phyloP scores from a whole-genome alignment of 768 basidiomycete genomes.

The Rhodocollybia butyracea region DNA sequence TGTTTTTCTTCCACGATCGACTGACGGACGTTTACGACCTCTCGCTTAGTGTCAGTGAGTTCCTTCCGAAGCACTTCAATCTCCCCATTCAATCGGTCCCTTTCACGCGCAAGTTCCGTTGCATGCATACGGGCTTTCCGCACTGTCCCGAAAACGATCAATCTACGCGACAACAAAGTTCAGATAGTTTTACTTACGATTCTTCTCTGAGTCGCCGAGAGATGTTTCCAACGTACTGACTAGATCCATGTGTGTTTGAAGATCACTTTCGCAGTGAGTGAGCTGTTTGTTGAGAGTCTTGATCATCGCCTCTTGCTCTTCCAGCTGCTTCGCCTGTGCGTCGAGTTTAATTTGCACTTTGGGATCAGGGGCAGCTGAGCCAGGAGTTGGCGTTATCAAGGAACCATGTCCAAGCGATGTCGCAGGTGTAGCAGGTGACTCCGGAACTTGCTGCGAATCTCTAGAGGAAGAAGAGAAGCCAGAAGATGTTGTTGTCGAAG shows the following conservation, averaged over 20 bases:
- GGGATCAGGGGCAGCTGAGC: slow-evolving; percentile 42
- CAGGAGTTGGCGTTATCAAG: slow-evolving; percentile 36
- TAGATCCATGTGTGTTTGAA: slow-evolving; percentile 89
- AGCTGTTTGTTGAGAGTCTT: slow-evolving; percentile 92
- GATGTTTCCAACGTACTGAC: slow-evolving; percentile 82
- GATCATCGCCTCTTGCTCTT: slow-evolving; percentile 88
- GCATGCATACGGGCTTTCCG: slow-evolving; percentile 94
- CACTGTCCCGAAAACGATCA: slow-evolving; percentile 46
- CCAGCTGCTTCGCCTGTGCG: slow-evolving; percentile 70
- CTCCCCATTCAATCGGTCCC: slow-evolving; percentile 68
- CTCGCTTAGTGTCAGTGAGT: slow-evolving; percentile 73
- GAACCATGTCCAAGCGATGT: slow-evolving; percentile 52
- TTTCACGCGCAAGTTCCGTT: slow-evolving; percentile 83
- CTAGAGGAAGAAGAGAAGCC: slow-evolving; percentile 59
- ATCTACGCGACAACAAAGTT: too few relatives aligned
- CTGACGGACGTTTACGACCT: slow-evolving; percentile 71
- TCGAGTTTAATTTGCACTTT: slow-evolving; percentile 62
- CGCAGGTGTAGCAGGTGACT: slow-evolving; percentile 46
- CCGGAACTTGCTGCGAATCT: slow-evolving; percentile 52
- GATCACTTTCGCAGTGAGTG: slow-evolving; percentile 88
- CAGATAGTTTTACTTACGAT: too few relatives aligned
- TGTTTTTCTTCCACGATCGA: slow-evolving; percentile 90
- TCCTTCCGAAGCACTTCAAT: slow-evolving; percentile 68
- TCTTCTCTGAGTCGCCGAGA: slow-evolving; percentile 89
- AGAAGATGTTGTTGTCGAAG: slow-evolving; percentile 56